phyloP scores from a whole-genome alignment of 1,139 yeast species.

The Petasospora rhodanensis region DNA sequence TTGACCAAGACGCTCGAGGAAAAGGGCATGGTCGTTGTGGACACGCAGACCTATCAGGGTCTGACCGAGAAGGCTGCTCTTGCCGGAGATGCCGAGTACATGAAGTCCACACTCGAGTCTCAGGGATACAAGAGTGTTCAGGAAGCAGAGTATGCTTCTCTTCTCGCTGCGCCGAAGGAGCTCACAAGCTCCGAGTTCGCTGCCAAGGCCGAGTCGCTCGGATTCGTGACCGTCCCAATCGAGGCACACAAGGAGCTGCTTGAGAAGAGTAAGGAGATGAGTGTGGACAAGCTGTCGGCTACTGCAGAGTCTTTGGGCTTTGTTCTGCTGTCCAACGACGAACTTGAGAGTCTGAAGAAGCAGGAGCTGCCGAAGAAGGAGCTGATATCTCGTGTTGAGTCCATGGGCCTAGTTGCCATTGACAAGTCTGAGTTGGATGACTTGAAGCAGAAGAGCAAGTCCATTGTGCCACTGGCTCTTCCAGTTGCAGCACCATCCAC shows the following conservation, averaged over 20 bases:
- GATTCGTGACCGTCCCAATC: constrained; percentile 1
- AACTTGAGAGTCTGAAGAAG: too few relatives aligned
- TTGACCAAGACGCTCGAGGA: too few relatives aligned
- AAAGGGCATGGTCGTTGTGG: too few relatives aligned
- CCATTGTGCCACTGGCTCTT: constrained; percentile 7
- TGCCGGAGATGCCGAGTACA: not conserved
- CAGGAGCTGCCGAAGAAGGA: too few relatives aligned
- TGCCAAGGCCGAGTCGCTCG: not conserved
- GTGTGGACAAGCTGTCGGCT: too few relatives aligned
- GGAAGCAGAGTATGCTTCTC: constrained; percentile 1
- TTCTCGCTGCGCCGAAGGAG: not conserved
- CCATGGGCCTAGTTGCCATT: constrained; percentile 6
- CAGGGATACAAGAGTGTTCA: constrained; percentile 2
- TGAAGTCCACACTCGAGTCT: constrained; percentile 2
- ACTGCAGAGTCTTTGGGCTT: too few relatives aligned
- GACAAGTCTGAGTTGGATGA: constrained; percentile 5
- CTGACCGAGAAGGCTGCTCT: constrained; percentile 1
- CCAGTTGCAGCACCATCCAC: constrained; percentile 23
- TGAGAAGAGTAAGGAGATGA: constrained; percentile 3
- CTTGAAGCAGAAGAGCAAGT: constrained; percentile 2
- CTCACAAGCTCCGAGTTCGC: constrained; percentile 3
- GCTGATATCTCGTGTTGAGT: constrained; percentile 1
- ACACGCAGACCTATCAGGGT: too few relatives aligned
- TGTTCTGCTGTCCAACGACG: too few relatives aligned
- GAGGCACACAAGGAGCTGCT: constrained; percentile 1